Evolutionary conservation across 176 grass and related monocot genomes (phyloP), one percentile per base, ranked within the genome.

Genomic region (Melocanna baccifera): DNA sequence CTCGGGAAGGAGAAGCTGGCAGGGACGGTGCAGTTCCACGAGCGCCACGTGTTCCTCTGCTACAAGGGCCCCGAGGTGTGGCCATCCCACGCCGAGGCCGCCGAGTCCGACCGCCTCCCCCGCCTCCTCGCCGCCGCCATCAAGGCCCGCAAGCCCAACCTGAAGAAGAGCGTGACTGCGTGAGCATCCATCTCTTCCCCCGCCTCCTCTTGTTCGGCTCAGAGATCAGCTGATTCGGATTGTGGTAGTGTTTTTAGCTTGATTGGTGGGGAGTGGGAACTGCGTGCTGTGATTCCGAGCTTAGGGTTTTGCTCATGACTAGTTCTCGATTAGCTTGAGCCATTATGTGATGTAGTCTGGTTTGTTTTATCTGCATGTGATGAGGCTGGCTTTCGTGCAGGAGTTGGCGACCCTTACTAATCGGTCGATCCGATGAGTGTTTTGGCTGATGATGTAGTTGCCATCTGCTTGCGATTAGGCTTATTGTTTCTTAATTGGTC

Each of bases 41-140:
- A 94, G 81, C 96, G 97, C 62, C 93, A 96, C 62, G 87, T 96
- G 61, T 94, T 99, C 88, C 93, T 99, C 43, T 94, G 97, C 61
- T 99, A 99, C 89, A 99, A 99, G 91, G 83, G 75, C 19, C 97
- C 97, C 12, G 79, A 89, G 51, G 86, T 88, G 73, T 99, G 97
- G 97, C 91, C 93, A 16, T 86, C 93, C 41, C 86, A 82, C 86
- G 56, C 94, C 59, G 97, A 99, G 88, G 90, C 88, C 70, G 80
- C 93, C 2, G 91, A 96, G 59, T 94, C 93, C 9, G 97, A 96
- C 77, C 86, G 88, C 77, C 73, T 94, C 48, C 97, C 97, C 9
- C 83, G 91, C 83, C 81, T 92, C 73, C 86, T 99, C 58, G 88
- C 91, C 28, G 91, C 87, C 25, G 91, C 88, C 30, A 91, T 99